These are phyloP conservation scores for Botrytis fragariae DNA, from an alignment of 2,329 filamentous ascomycete species.

Conservation along the genomic window DNA sequence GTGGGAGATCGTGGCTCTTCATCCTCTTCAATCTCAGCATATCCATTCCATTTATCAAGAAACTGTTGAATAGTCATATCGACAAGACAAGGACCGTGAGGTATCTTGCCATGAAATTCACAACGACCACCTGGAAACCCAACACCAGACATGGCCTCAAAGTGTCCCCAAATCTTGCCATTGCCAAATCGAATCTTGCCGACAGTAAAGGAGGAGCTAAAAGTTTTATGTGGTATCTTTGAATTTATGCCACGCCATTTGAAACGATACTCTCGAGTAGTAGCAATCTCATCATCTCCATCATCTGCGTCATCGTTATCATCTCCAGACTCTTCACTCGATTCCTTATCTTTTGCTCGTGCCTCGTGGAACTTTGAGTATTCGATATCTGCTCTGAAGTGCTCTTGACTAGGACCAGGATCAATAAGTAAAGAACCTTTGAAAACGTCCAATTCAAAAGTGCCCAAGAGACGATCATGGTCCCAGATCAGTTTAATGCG, in stretches of 20 bases:
- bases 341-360: neutral
- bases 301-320: neutral
- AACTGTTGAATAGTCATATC: slow-evolving; percentile 11
- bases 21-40: slow-evolving; percentile 14
- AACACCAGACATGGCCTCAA: slow-evolving; percentile 8
- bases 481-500: slow-evolving; percentile 14
- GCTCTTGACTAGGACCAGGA: slow-evolving; percentile 8
- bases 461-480: slow-evolving; percentile 8
- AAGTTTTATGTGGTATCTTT: neutral
- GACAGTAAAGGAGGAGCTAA: neutral
- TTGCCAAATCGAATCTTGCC: slow-evolving; percentile 12
- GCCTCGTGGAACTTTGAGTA: slow-evolving; percentile 14
- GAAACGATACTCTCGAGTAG: neutral
- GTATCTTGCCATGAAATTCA: slow-evolving; percentile 12
- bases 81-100: slow-evolving; percentile 5
- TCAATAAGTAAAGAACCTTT: neutral
- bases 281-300: slow-evolving; percentile 13
- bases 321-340: slow-evolving; percentile 2
- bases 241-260: slow-evolving; percentile 10
- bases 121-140: neutral
- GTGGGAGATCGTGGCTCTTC: slow-evolving; percentile 6
- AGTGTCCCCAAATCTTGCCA: slow-evolving; percentile 7
- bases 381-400: slow-evolving; percentile 10
- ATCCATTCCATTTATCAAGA: slow-evolving; percentile 9
- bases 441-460: slow-evolving; percentile 1